Conservation (phyloP, 2,329 filamentous ascomycete genomes). For the Colletotrichum tropicicola region DNA sequence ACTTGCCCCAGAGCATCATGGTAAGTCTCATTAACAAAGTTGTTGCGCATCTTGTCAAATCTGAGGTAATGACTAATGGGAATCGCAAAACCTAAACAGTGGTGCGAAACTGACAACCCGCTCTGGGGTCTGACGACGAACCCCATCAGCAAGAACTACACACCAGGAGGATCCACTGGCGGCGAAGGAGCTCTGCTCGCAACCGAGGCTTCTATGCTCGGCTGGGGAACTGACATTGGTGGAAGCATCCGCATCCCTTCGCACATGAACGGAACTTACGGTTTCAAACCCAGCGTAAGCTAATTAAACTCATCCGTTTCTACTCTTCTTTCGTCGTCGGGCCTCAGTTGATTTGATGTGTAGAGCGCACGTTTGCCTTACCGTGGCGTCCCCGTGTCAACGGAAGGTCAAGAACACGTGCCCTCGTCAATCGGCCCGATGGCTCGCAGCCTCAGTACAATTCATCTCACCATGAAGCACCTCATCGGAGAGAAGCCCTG, state of each 20-base stretch:
- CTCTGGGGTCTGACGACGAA: slow-evolving; percentile 71
- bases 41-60: too few relatives aligned
- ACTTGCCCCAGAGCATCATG: slow-evolving; percentile 68
- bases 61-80: too few relatives aligned
- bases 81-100: slow-evolving; percentile 38
- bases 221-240: slow-evolving; percentile 52
- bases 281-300: slow-evolving; percentile 37
- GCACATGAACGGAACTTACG: slow-evolving; percentile 43
- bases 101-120: slow-evolving; percentile 50
- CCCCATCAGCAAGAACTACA: slow-evolving; percentile 66
- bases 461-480: slow-evolving; percentile 57
- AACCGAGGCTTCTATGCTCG: slow-evolving; percentile 48
- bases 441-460: slow-evolving; percentile 50
- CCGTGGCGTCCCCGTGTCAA: slow-evolving; percentile 65
- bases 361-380: slow-evolving; percentile 68
- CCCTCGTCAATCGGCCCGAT: slow-evolving; percentile 71
- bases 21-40: too few relatives aligned
- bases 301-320: too few relatives aligned
- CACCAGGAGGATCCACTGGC: slow-evolving; percentile 71
- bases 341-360: rapidly evolving
- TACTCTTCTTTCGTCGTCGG: too few relatives aligned
- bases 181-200: slow-evolving; percentile 57
- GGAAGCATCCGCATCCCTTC: slow-evolving; percentile 50
- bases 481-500: slow-evolving; percentile 59
- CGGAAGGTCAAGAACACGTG: slow-evolving; percentile 71